Conservation (phyloP, 163 green algal species). For the Volvox carteri region DNA sequence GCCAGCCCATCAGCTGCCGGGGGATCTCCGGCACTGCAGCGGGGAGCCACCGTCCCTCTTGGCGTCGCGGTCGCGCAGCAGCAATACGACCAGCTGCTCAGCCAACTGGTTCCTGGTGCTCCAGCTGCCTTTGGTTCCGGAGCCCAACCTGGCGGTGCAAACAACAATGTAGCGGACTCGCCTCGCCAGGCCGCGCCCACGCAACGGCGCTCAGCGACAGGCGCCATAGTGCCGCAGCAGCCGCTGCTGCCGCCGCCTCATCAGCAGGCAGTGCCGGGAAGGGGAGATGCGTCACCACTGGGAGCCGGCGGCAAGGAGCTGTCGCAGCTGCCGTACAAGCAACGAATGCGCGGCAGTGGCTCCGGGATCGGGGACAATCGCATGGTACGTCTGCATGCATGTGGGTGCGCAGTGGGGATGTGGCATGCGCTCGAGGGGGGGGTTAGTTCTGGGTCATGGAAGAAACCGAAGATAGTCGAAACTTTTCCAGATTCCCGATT, state of each 20-base stretch:
- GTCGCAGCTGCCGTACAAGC: not conserved
- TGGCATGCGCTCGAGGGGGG: no score
- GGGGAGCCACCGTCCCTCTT: not conserved
- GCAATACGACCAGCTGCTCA: slow-evolving; percentile 22
- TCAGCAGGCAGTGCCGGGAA: not conserved
- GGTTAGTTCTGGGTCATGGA: no score
- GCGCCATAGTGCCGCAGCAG: not conserved
- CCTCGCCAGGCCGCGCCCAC: not conserved
- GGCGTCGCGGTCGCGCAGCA: slow-evolving; percentile 9
- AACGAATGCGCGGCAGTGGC: not conserved
- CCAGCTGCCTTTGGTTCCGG: no score
- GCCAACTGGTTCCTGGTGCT: not conserved
- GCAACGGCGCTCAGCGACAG: not conserved
- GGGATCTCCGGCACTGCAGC: not conserved
- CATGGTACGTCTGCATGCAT: not conserved
- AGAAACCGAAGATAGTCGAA: no score
- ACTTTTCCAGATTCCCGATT: no score
- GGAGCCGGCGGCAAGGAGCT: not conserved
- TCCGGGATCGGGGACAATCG: not conserved
- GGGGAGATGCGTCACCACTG: not conserved
- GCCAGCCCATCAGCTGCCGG: not conserved
- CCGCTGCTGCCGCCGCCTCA: not conserved
- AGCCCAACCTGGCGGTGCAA: no score
- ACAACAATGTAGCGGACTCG: not conserved
- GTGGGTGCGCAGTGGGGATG: no score